A percentile compares a stretch with the other conserved stretches of the same genome.
Conservation (phyloP, 106 monocot genomes). For the Dendrobium catenatum region DNA sequence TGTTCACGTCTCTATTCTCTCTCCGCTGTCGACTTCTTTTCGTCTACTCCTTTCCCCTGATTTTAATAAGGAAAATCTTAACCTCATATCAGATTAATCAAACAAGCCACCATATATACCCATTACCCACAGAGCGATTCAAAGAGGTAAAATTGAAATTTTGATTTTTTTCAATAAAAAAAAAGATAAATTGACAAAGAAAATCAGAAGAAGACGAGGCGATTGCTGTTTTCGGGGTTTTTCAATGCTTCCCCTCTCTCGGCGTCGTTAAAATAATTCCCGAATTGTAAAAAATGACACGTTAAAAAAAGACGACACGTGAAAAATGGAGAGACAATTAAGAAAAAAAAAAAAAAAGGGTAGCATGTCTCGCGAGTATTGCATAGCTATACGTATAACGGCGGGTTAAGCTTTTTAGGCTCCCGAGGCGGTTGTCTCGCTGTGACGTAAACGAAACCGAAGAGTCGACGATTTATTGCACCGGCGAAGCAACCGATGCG, state of each 20-base stretch:
- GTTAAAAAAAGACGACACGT: not conserved
- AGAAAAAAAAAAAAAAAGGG: not conserved
- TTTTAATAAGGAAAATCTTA: not conserved
- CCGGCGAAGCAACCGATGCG: no score
- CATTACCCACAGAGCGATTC: not conserved
- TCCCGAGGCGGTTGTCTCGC: no score
- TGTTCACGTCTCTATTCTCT: constrained; percentile 4
- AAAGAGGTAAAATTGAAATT: not conserved
- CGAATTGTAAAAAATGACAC: not conserved
- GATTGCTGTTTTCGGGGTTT: not conserved
- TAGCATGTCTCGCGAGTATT: not conserved
- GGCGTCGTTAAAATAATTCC: not conserved
- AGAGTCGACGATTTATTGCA: no score
- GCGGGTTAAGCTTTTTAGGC: not conserved
- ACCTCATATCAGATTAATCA: not conserved
- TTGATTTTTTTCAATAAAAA: not conserved
- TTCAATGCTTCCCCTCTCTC: not conserved
- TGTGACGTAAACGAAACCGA: no score
- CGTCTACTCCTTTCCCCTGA: constrained; percentile 10
- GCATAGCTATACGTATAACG: not conserved
- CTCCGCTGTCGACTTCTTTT: constrained; percentile 1
- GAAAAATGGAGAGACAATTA: not conserved
- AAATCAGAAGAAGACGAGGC: not conserved
- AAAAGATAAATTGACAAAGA: not conserved
- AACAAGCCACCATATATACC: not conserved